Base-by-base conservation (phyloP, 139 green algal species). In the Chlorella sp. region DNA sequence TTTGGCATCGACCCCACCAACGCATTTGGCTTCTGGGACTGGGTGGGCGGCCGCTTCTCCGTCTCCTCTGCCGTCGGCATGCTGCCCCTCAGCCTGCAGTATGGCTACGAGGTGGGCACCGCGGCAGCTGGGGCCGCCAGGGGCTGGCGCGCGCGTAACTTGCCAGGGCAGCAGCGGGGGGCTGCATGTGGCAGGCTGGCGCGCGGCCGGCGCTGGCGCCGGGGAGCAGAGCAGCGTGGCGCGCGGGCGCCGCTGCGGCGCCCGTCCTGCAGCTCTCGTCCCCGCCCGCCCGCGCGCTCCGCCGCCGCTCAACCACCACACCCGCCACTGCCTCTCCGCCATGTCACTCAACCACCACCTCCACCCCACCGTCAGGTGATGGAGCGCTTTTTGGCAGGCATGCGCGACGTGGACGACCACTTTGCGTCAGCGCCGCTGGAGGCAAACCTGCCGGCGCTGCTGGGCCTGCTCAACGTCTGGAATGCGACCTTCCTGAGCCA, bases 11-110 rank as follows among this genome's bases (percentile, higher is more conserved):
- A 99, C 85, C 90, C 96, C 8, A 76, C 93, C 25, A 99, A 99
- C 80, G 92, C 95, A 1, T 99, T 99, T 90, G 96, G 89, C 42
- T 99, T 99, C 88, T 99, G 96, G 96, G 95, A 98, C 88, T 97
- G 93, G 93, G 93, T 98, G 40, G 94, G 96, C 71, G 96, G 96
- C 33, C 88, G 96, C 73, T 99, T 98, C 90, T 95, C 86, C 27
- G 96, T 98, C 56, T 97, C 90, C 81, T 97, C 88, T 23, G 96
- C 96, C 17, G 96, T 99, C 8, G 96, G 96, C 77, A 88, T 98
- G 64, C 81, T 99, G 68, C 96, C 96, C 0, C 90, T 99, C 35
- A 68, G 88, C 43, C 88, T 99, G 69, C 94, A 99, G 83, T 99
- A 99, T 71, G 94, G 94, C 73, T 99, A 97, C 77, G 89, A 95